Base-by-base conservation (phyloP, 352 stramenopile genomes). In the Phytophthora idaei region DNA sequence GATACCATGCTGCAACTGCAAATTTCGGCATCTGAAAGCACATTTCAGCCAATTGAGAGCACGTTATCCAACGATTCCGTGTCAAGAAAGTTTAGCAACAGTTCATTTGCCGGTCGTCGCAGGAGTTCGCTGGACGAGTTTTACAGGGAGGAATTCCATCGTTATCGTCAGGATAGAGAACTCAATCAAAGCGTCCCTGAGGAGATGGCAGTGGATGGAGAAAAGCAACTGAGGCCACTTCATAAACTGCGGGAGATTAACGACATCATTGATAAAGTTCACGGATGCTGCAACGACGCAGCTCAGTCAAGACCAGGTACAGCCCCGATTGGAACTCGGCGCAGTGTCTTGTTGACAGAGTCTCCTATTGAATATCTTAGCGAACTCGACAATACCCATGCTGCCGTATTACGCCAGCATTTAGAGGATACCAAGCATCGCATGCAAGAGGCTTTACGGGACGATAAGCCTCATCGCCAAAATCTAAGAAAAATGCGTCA, bases 221-320 rank as follows among this genome's bases (percentile, higher is more conserved):
- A 61, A 4, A 69, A 65, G 36, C 27, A 34, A 14, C 45, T 68
- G 15, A 41, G 14, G 36, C 67, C 81, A 5, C 62, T 87, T n/a
- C 57, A 73, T 9, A 92, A 90, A 48, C 57, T 92, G n/a, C 68
- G 71, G 0, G 62, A 58, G 27, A 92, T 92, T 67, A 92, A 92
- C 29, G 57, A 76, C 0, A 90, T 92, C 42, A 82, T 92, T 15
- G 55, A 74, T 15, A 84, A 72, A 46, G 81, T 72, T 0, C 76
- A 87, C 15, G 59, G 56, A n/a, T 69, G 66, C 21, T 84, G 74
- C 39, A 69, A 63, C 32, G 61, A 67, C 2, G 17, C 47, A 7
- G 2, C 25, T 21, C 31, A 64, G 11, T 55, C 42, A 15, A 66
- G 68, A 60, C 68, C 68, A 0, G 47, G 68, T n/a, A 76, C 57